These are phyloP conservation scores for Podila epicladia DNA, from an alignment of 192 early-diverging fungal genomes.

Conservation along the genomic window DNA sequence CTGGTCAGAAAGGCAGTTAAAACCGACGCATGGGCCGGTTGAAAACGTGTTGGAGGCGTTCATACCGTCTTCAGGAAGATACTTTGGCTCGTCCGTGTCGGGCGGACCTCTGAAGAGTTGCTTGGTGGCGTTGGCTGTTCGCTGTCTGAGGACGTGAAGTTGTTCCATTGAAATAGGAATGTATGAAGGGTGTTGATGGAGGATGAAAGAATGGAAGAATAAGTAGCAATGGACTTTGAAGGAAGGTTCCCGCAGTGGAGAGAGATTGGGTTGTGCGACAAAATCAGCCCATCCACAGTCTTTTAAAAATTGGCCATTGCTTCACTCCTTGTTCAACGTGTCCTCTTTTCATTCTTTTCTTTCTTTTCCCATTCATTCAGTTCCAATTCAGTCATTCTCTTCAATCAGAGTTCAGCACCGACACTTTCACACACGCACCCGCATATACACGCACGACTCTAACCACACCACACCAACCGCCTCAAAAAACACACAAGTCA, in stretches of 20 bases:
- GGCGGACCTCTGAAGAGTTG: slow-evolving; percentile 16
- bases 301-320: background rate
- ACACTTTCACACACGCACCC: background rate
- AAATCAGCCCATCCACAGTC: too few species aligned
- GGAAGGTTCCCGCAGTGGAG: background rate
- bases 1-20: background rate
- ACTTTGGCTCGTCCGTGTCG: slow-evolving; percentile 11
- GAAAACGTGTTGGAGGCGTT: background rate
- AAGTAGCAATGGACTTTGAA: background rate
- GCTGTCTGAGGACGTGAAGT: slow-evolving; percentile 13
- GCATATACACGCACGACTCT: background rate
- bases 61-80: slow-evolving; percentile 35
- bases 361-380: background rate
- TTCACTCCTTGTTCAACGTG: too few species aligned
- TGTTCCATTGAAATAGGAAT: slow-evolving; percentile 14
- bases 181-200: background rate
- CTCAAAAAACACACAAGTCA: background rate
- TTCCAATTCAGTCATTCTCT: background rate
- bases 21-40: background rate
- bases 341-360: slow-evolving; percentile 1
- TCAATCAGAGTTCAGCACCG: background rate
- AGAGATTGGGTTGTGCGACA: background rate
- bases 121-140: slow-evolving; percentile 14
- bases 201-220: background rate
- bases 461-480: background rate